Conservation (phyloP, 2,329 filamentous ascomycete genomes). For the Fusarium brachygibbosum region DNA sequence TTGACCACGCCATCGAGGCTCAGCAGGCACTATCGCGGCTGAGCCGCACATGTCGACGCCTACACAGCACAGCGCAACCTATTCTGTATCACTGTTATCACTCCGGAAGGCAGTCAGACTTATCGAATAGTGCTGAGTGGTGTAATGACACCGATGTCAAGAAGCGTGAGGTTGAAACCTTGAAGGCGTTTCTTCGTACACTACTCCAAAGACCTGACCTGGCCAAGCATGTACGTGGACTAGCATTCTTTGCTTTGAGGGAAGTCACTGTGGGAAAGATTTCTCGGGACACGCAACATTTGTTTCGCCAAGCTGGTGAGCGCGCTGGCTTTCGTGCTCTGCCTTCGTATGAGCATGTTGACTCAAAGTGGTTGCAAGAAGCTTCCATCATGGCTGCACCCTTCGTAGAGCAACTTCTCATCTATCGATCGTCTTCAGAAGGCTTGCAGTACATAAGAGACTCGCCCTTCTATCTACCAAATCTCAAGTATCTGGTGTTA, state of each 20-base stretch:
- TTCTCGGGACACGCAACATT: conserved; percentile 38
- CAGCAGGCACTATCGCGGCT: conserved; percentile 48
- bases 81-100: conserved; percentile 48
- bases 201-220: conserved; percentile 45
- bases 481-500: conserved; percentile 48
- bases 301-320: conserved; percentile 47
- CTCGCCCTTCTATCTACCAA: conserved; percentile 47
- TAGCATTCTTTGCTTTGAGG: conserved; percentile 45
- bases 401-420: conserved; percentile 47
- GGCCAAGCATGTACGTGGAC: conserved; percentile 44
- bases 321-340: conserved; percentile 47
- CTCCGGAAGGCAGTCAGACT: conserved; percentile 39
- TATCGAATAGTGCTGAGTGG: conserved; percentile 26
- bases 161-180: conserved; percentile 36
- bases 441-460: conserved; percentile 47
- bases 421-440: conserved; percentile 48
- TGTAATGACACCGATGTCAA: conserved; percentile 25
- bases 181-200: conserved; percentile 45
- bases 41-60: conserved; percentile 46
- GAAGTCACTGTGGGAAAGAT: conserved; percentile 29
- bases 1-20: conserved; percentile 41
- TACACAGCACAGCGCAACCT: conserved; percentile 42
- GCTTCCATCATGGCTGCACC: conserved; percentile 49
- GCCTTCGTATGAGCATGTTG: conserved; percentile 43
- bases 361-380: conserved; percentile 49